Evolutionary conservation across 305 asterid species (phyloP), one percentile per base, ranked within the genome.

Genomic region (Fraxinus sp.): DNA sequence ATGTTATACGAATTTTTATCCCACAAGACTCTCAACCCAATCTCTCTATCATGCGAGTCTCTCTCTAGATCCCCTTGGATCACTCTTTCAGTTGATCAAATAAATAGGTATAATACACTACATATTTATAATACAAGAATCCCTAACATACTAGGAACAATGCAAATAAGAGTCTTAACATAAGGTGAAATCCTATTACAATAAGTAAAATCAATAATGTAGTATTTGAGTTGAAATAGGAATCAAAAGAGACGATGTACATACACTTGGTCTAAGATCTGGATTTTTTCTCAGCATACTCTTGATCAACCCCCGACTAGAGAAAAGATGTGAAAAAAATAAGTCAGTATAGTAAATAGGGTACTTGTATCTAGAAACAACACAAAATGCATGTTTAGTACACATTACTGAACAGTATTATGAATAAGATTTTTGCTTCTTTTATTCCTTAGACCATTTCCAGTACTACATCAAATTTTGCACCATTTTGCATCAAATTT

Each of bases 211-310:
- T 41, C 52, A 41, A 41, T 41, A 41, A 41, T 41, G 3, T 4
- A 41, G 4, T 10, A 41, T 41, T 41, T 41, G 52, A 41, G 16
- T 10, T 41, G 16, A 41, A 41, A 41, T 41, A 10, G 0, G 16
- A 41, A 0, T 41, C 52, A 10, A 41, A 26, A 36, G 39, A 43
- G 81, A 66, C 6, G 6, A 55, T 55, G 32, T 81, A 78, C 93
- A n/a, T 94, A 96, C 99, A 83, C 97, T 96, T 49, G 99, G 99
- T 86, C 99, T 83, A 52, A 89, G 89, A 87, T 96, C 98, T 5
- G 99, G 98, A 84, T 92, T 93, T 88, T 88, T 95, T 43, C 98
- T 89, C 75, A 96, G 96, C 99, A 96, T 95, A 62, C 96, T 96
- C 91, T 93, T 96, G 84, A 96, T 86, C 33, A 96, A 93, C 82